Percentiles rank a stretch among this genome's conserved stretches.
Evolutionary conservation across 176 grass and related monocot genomes (phyloP).

Genomic region (Typha latifolia): DNA sequence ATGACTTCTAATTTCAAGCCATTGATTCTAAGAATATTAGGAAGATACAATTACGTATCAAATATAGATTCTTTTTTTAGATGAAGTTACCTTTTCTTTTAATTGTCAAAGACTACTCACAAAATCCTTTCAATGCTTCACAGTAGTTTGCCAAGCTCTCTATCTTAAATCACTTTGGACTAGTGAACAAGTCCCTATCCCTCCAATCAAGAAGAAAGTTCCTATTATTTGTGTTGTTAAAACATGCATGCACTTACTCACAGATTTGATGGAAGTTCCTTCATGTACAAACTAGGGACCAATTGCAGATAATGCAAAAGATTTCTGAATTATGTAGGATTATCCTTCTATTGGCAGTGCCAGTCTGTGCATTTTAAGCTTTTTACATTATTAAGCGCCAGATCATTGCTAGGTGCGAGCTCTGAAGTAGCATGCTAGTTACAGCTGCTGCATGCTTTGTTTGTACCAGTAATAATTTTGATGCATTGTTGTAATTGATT

Average conservation of each 20-base stretch:
- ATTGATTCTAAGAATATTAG: neutral
- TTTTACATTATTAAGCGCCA: neutral
- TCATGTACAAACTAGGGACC: neutral
- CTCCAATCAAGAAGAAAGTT: neutral
- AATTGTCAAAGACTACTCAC: neutral
- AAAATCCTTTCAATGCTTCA: neutral
- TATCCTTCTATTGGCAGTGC: neutral
- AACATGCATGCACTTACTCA: neutral
- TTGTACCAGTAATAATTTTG: too few species aligned
- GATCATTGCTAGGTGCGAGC: neutral
- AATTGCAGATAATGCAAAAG: neutral
- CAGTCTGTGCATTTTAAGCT: neutral
- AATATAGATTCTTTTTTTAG: neutral
- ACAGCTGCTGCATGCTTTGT: too few species aligned
- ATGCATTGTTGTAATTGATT: too few species aligned
- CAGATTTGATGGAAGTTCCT: neutral
- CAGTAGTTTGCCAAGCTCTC: neutral
- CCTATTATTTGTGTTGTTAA: neutral
- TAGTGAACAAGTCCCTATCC: neutral
- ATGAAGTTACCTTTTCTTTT: neutral
- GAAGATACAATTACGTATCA: neutral
- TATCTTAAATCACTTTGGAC: neutral
- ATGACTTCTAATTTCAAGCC: neutral
- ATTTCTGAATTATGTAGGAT: neutral
- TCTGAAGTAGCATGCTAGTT: neutral